Percentiles rank a stretch among this genome's conserved stretches.
phyloP scores from a whole-genome alignment of 768 basidiomycete species.

The Tricholoma matsutake region DNA sequence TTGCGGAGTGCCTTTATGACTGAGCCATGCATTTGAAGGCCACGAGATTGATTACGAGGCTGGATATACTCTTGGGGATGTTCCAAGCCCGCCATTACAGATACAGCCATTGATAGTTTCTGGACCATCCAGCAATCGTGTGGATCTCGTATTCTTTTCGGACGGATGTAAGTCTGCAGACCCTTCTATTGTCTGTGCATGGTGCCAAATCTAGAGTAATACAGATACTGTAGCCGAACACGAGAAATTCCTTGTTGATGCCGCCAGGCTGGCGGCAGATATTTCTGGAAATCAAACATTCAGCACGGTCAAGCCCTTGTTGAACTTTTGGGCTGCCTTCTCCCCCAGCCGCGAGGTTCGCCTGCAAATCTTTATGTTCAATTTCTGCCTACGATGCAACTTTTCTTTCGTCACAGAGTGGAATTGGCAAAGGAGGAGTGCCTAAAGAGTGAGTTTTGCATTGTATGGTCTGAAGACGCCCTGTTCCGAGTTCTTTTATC shows the following conservation, averaged over 20 bases:
- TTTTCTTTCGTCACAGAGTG: constrained; percentile 44
- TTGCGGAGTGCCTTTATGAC: not conserved
- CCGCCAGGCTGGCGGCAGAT: constrained; percentile 61
- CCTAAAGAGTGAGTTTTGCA: constrained; percentile 57
- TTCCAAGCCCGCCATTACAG: constrained; percentile 44
- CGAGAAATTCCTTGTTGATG: constrained; percentile 64
- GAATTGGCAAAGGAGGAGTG: constrained; percentile 62
- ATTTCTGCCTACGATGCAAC: not conserved
- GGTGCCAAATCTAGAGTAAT: not conserved
- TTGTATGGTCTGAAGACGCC: not conserved
- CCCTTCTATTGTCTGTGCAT: not conserved
- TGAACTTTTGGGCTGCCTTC: constrained; percentile 84
- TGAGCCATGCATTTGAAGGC: not conserved
- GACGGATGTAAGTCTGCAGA: constrained; percentile 61
- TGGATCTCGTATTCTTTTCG: constrained; percentile 74
- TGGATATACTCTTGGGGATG: not conserved
- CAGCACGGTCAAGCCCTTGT: constrained; percentile 66
- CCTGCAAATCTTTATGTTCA: not conserved
- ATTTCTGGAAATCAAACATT: constrained; percentile 75
- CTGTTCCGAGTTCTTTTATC: not conserved
- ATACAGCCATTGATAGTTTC: constrained; percentile 56
- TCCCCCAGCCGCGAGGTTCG: constrained; percentile 68
- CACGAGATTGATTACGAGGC: not conserved
- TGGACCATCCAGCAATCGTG: constrained; percentile 61
- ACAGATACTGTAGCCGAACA: constrained; percentile 56